Base-by-base conservation (phyloP, 495 filamentous ascomycete genomes). In the Hypoxylon lienhwacheense region DNA sequence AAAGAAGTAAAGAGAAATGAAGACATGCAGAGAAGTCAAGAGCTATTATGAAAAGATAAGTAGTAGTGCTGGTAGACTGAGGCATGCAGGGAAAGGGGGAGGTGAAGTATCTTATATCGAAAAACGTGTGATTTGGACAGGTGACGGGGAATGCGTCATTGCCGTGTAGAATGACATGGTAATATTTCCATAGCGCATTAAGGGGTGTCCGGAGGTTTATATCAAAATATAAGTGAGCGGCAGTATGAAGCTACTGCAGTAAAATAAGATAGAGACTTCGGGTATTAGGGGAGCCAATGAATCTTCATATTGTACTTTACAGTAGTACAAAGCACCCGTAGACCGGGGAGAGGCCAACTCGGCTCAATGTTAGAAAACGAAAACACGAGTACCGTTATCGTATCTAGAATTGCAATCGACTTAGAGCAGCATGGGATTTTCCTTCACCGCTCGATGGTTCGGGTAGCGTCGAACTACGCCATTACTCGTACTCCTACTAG, bases 391-490 rank as follows among this genome's bases (percentile, higher is more conserved):
- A 35, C 52, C 33, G 47, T 52, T 54, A 46, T 55, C 51, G 57
- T 59, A 20, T 41, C 40, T 52, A 28, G 41, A 51, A 46, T 43
- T 36, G 35, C 40, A 61, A n/a, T 43, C 19, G 42, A 22, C 48
- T 15, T 53, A 28, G 32, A 48, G 44, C 15, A 50, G 28, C 19
- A 53, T 49, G 39, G 53, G 51, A 16, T 44, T 26, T 40, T 26
- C 28, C 26, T 44, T 50, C 59, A 63, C 59, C 59, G 59, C 54
- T 59, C 24, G 54, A 58, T 34, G 33, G n/a, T 50, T 51, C 45
- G 44, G 54, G 54, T 40, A 59, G 47, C 15, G 29, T 39, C 25
- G 35, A 48, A 41, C 47, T 47, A 29, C 14, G 34, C 21, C 42
- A 34, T 41, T 31, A 21, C 32, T 39, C 39, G 48, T 31, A 22